Evolutionary conservation across 1,284 basidiomycete genomes (phyloP), one percentile per base, ranked within the genome.

Genomic region (Leccinum subrobustum): DNA sequence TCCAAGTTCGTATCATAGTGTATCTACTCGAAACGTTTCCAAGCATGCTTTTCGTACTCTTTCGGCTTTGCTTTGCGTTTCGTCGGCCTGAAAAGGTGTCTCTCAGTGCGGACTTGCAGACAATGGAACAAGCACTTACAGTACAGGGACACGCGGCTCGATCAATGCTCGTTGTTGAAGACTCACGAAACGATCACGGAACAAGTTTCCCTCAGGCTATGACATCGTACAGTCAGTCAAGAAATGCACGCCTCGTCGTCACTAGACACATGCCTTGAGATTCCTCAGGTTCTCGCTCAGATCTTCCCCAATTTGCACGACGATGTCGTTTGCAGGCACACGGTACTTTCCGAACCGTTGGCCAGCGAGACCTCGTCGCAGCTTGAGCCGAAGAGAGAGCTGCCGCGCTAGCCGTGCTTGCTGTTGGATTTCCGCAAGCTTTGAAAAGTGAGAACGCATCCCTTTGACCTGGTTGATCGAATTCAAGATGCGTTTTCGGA

Each of bases 221-320:
- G 25, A 8, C 8, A 33, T 51, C 29, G 29, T 50, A 16, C 1
- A 9, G 23, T 63, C 50, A 66, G 60, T 50, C 47, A 47, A 31
- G 11, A 47, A 35, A 9, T 9, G 9, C n/a, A 16, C 6, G 20
- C n/a, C 7, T 18, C 39, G 59, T 5, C 42, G n/a, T 29, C 4
- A 18, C 33, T 51, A 59, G 20, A 50, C 33, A 74, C 35, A 6
- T 42, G 8, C 93, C 84, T 95, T 95, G 67, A 99, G 77, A 56
- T 83, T 88, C 54, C 96, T 79, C 66, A 98, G 75, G 69, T 82
- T 93, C 75, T 98, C 96, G 60, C 86, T 90, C 44, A 98, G 76
- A 70, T 98, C 95, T 66, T 98, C 95, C 5, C 92, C 93, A 0
- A 96, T 83, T 75, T 98, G 96, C 14, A 98, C 95, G 54, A 91